Conservation (phyloP, 257 asterid species). For the Primulina tabacum region DNA sequence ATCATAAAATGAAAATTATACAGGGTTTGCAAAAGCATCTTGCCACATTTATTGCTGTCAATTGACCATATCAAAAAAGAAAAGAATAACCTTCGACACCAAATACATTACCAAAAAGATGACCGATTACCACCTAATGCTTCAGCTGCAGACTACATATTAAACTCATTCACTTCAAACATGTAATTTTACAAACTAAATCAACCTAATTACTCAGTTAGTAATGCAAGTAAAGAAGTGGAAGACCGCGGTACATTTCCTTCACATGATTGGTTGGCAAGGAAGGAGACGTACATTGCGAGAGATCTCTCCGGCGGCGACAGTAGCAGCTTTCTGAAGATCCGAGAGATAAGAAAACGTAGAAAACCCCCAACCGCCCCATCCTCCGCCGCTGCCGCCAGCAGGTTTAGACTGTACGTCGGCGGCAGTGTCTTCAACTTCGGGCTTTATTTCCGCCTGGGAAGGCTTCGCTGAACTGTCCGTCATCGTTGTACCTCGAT, state of each 20-base stretch:
- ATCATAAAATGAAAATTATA: background rate
- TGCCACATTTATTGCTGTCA: background rate
- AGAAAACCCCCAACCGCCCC: slow-evolving; percentile 67
- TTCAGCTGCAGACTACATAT: background rate
- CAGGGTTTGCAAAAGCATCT: background rate
- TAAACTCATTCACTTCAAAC: background rate
- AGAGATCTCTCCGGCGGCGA: slow-evolving; percentile 72
- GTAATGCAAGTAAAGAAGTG: background rate
- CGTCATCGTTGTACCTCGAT: slow-evolving; percentile 20
- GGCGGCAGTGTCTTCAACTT: slow-evolving; percentile 12
- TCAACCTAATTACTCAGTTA: background rate
- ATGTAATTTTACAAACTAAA: too few species aligned
- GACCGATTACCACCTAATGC: background rate
- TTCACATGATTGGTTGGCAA: background rate
- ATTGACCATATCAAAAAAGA: too few species aligned
- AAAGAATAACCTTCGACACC: background rate
- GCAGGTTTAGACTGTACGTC: slow-evolving; percentile 20
- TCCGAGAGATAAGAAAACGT: slow-evolving; percentile 55
- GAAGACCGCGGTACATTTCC: background rate
- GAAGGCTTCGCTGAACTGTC: slow-evolving; percentile 14
- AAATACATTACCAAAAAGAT: background rate
- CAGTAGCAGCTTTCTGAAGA: slow-evolving; percentile 58
- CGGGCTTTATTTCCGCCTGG: slow-evolving; percentile 7
- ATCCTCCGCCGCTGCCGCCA: slow-evolving; percentile 35
- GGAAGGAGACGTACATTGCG: slow-evolving; percentile 43